These are phyloP conservation scores for Bombardia bombarda DNA, from an alignment of 495 filamentous ascomycete genomes.

Conservation along the genomic window DNA sequence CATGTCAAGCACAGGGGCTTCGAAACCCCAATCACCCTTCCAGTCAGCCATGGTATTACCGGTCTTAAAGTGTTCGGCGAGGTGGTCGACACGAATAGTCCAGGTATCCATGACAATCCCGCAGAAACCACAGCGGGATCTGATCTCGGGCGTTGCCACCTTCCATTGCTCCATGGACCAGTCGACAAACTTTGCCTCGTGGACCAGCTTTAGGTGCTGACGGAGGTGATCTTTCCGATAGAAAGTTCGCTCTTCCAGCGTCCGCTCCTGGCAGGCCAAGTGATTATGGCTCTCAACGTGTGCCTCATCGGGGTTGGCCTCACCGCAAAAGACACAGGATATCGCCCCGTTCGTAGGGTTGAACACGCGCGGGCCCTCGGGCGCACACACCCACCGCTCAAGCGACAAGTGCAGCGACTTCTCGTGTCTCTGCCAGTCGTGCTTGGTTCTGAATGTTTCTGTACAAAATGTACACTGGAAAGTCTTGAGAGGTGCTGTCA, in stretches of 20 bases:
- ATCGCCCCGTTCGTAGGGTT: constrained; percentile 38
- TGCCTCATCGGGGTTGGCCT: constrained; percentile 44
- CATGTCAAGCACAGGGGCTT: constrained; percentile 46
- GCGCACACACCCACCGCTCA: constrained; percentile 74
- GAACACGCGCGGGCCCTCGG: constrained; percentile 49
- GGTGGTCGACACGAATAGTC: constrained; percentile 54
- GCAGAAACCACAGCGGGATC: constrained; percentile 69
- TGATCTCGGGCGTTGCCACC: constrained; percentile 45
- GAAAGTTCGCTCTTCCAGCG: constrained; percentile 61
- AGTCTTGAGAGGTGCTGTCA: constrained; percentile 37
- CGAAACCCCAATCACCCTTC: constrained; percentile 68
- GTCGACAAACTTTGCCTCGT: constrained; percentile 53
- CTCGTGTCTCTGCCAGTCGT: constrained; percentile 81
- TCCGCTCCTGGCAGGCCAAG: constrained; percentile 56
- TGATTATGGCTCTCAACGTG: constrained; percentile 70
- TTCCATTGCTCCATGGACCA: constrained; percentile 65
- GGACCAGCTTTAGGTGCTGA: constrained; percentile 74
- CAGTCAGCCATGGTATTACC: constrained; percentile 62
- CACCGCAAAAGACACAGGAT: constrained; percentile 63
- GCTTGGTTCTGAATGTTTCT: constrained; percentile 71
- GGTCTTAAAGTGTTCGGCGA: constrained; percentile 61
- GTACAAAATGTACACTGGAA: constrained; percentile 85
- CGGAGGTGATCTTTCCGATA: constrained; percentile 78
- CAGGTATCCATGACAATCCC: constrained; percentile 52
- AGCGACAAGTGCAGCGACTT: constrained; percentile 70